phyloP scores from a whole-genome alignment of 2,329 filamentous ascomycete genomes.

The Lachnellula hyalina region DNA sequence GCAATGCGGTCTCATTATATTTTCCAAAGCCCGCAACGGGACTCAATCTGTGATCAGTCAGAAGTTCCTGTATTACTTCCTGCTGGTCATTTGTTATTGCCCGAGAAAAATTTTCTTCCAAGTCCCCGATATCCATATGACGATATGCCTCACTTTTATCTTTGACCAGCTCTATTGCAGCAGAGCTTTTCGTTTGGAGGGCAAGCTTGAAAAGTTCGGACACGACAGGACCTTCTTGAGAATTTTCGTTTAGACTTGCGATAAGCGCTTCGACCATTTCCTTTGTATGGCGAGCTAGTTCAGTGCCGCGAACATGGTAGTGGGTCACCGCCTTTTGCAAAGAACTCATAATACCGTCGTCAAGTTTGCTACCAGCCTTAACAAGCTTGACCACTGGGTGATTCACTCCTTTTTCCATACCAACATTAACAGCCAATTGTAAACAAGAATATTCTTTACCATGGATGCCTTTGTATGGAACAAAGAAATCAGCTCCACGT shows the following conservation, averaged over 20 bases:
- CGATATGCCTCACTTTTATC: not conserved
- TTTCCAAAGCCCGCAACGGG: not conserved
- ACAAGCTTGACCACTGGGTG: not conserved
- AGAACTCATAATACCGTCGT: not conserved
- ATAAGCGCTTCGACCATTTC: not conserved
- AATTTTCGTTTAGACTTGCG: not conserved
- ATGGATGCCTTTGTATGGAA: not conserved
- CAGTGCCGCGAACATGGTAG: too few relatives aligned
- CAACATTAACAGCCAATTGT: not conserved
- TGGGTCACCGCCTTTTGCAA: too few relatives aligned
- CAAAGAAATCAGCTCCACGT: not conserved
- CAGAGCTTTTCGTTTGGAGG: not conserved
- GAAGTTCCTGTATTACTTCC: not conserved
- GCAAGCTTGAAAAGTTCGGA: not conserved
- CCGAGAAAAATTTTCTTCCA: not conserved
- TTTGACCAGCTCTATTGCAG: not conserved
- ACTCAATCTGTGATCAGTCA: not conserved
- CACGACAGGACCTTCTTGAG: not conserved
- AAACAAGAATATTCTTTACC: not conserved
- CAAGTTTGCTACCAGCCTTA: not conserved
- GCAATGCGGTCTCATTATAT: not conserved
- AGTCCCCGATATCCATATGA: not conserved
- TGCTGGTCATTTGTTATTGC: not conserved
- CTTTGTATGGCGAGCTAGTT: not conserved
- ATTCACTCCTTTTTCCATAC: not conserved